Conservation (phyloP, 805 yeast species). For the Komagataella kurtzmanii region DNA sequence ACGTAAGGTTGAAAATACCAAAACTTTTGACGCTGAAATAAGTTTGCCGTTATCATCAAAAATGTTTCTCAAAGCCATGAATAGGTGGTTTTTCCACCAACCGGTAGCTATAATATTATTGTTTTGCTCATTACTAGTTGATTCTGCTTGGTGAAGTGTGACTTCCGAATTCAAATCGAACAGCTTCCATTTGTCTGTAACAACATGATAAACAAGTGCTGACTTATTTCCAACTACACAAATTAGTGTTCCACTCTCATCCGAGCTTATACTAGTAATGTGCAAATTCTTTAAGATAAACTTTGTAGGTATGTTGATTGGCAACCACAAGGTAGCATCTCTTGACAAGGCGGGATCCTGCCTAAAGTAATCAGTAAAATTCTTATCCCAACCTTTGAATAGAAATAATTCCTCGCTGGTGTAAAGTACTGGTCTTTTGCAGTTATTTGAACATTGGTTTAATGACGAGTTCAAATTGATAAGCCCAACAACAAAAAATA, state of each 20-base stretch:
- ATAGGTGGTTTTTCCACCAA: constrained; percentile 20
- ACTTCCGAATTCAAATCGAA: constrained; percentile 8
- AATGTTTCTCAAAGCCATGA: constrained; percentile 5
- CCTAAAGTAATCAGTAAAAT: constrained; percentile 21
- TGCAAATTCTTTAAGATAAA: constrained; percentile 31
- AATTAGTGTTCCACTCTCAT: constrained; percentile 32
- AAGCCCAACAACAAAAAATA: constrained; percentile 15
- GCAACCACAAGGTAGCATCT: constrained; percentile 32
- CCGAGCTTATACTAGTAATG: constrained; percentile 24
- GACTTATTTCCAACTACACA: constrained; percentile 38
- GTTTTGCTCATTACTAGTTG: not conserved
- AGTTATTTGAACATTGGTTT: constrained; percentile 10
- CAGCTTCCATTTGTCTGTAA: constrained; percentile 32
- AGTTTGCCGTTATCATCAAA: constrained; percentile 2
- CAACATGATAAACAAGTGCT: constrained; percentile 24
- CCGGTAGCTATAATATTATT: not conserved
- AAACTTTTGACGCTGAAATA: constrained; percentile 15
- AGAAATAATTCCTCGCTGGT: constrained; percentile 25
- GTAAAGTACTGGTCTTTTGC: constrained; percentile 26
- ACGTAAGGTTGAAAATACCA: constrained; percentile 9
- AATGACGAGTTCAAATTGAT: constrained; percentile 11
- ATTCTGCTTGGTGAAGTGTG: not conserved
- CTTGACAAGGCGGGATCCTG: constrained; percentile 11
- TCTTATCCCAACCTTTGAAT: constrained; percentile 33
- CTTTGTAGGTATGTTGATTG: constrained; percentile 28